Evolutionary conservation across 139 green algal species (phyloP), one percentile per base, ranked within the genome.

Genomic region (Volvox africanus): DNA sequence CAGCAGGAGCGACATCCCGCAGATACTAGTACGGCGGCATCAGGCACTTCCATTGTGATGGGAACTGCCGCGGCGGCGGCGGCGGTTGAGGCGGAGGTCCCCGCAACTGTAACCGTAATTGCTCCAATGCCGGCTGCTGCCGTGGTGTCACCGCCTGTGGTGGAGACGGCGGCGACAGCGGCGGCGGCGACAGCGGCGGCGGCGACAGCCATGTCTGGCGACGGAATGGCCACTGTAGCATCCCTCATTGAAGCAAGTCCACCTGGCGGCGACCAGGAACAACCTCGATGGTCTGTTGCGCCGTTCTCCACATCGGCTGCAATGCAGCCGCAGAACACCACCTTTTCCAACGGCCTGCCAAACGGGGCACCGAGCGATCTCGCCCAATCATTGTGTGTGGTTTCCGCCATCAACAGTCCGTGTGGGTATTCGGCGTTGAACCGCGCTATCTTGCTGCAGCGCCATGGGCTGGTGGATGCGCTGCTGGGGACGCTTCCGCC

Each of bases 391-490:
- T 28, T 69, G 68, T 90, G 32, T 17, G 30, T 84, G n/a, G 21
- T 90, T 1, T 90, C 86, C 9, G 37, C 86, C 71, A 90, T 90
- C n/a, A 90, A 90, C 86, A 84, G 55, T 44, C 86, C 86, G 30
- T 76, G 62, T 18, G 86, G 86, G 50, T 90, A 84, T 44, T 84
- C 71, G 20, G 71, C 86, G 14, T 69, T 90, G 20, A 90, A 90
- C 69, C 50, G 86, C 3, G 86, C 86, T 55, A 90, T 90, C 32
- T 69, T 90, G 30, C 32, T 83, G 71, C 73, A 83, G 30, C 86
- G 86, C 19, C 50, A 83, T 0, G 24, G 12, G 0, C 71, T 90
- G 11, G 73, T 33, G 22, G 50, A 76, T 19, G 86, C 86, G 73
- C 86, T 90, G 36, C 71, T 90, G 50, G 50, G 50, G 9, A 90